These are phyloP conservation scores for Colletotrichum theobromicola DNA, from an alignment of 2,329 filamentous ascomycete species.

Conservation along the genomic window DNA sequence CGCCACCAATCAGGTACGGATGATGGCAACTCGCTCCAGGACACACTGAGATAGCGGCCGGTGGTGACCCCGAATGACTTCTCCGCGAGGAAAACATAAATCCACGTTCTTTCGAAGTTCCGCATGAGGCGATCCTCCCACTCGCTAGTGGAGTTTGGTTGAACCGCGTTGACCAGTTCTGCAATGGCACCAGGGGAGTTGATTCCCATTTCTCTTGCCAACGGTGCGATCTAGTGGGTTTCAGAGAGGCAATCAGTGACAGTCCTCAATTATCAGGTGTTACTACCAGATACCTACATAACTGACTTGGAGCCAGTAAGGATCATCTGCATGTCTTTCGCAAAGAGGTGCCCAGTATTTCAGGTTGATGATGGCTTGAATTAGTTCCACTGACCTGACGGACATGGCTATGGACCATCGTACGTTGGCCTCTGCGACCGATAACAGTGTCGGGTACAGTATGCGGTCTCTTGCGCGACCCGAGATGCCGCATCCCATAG, in stretches of 20 bases:
- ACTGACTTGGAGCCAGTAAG: conserved; percentile 28
- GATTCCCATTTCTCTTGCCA: conserved; percentile 28
- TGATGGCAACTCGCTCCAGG: conserved; percentile 19
- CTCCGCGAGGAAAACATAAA: conserved; percentile 19
- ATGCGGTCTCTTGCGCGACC: conserved; percentile 26
- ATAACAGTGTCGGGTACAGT: conserved; percentile 25
- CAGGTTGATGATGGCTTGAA: conserved; percentile 28
- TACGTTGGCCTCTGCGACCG: conserved; percentile 27
- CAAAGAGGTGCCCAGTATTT: conserved; percentile 28
- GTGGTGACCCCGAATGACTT: conserved; percentile 21
- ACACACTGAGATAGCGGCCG: conserved; percentile 6
- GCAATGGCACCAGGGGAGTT: conserved; percentile 20
- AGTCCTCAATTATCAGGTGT: not conserved
- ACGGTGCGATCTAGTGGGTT: conserved; percentile 22
- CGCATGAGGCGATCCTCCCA: conserved; percentile 3
- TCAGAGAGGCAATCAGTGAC: not conserved
- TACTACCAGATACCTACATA: conserved; percentile 13
- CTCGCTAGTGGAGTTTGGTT: not conserved
- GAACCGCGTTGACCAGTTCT: conserved; percentile 22
- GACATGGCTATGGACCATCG: conserved; percentile 29
- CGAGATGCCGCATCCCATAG: conserved; percentile 29
- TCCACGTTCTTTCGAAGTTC: conserved; percentile 21
- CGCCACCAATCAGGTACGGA: conserved; percentile 17
- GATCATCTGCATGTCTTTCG: conserved; percentile 25
- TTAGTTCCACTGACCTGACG: conserved; percentile 28